Percentiles rank a stretch among this genome's conserved stretches.
These are phyloP conservation scores for Aeschynomene evenia DNA, from an alignment of 306 rosid genomes.

Conservation along the genomic window DNA sequence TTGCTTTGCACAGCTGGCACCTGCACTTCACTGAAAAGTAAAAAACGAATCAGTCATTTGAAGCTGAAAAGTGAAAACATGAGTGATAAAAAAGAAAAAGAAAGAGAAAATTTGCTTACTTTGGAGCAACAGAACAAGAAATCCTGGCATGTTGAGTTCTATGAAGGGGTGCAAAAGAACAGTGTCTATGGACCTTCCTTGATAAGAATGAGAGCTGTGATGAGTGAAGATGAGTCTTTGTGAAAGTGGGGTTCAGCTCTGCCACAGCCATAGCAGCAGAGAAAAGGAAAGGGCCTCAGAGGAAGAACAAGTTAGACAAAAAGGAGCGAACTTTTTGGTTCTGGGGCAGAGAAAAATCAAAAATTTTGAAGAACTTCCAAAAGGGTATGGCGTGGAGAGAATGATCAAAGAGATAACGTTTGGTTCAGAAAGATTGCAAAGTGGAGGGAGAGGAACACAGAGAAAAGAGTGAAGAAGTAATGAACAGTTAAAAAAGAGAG, in stretches of 20 bases:
- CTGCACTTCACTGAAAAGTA: slow-evolving; percentile 64
- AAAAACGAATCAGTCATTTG: slow-evolving; percentile 14
- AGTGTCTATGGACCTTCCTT: slow-evolving; percentile 37
- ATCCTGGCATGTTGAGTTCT: slow-evolving; percentile 43
- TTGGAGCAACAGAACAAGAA: slow-evolving; percentile 77
- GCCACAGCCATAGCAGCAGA: slow-evolving; percentile 69
- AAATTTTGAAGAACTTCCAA: slow-evolving; percentile 1
- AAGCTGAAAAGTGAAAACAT: slow-evolving; percentile 13
- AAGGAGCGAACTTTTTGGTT: background rate
- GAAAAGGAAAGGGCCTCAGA: slow-evolving; percentile 8
- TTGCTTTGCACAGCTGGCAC: slow-evolving; percentile 46
- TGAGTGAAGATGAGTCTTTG: slow-evolving; percentile 48
- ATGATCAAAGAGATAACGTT: background rate
- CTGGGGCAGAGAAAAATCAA: background rate
- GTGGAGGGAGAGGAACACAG: slow-evolving; percentile 32
- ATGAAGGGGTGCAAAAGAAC: slow-evolving; percentile 40
- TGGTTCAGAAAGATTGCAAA: slow-evolving; percentile 13
- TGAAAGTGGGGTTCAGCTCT: slow-evolving; percentile 51
- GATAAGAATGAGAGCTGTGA: slow-evolving; percentile 53
- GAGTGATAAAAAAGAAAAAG: background rate
- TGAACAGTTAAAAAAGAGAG: background rate
- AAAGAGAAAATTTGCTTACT: slow-evolving; percentile 44
- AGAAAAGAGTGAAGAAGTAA: background rate
- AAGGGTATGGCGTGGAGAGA: background rate
- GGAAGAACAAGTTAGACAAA: background rate